Evolutionary conservation across 306 rosid species (phyloP).

Genomic region (Fragaria vesca): DNA sequence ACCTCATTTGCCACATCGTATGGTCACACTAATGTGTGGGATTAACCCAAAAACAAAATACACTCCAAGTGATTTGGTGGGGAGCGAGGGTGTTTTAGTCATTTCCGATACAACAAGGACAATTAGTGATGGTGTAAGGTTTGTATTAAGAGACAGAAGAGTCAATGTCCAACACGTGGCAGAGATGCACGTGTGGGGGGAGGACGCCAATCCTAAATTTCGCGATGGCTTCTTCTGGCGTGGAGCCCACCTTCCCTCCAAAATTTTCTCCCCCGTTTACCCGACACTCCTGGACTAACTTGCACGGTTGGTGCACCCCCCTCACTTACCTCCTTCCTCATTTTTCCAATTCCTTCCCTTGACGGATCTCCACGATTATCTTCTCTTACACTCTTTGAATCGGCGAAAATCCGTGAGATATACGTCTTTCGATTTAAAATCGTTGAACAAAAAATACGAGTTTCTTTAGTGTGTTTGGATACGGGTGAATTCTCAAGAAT

Average conservation of each 20-base stretch:
- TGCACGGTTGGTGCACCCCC: constrained; percentile 39
- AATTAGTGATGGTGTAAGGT: neutral
- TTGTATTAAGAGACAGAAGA: neutral
- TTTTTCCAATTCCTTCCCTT: neutral
- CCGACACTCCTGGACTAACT: constrained; percentile 32
- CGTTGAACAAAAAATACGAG: too few relatives aligned
- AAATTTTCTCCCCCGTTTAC: constrained; percentile 26
- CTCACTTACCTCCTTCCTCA: constrained; percentile 1
- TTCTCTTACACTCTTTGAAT: too few relatives aligned
- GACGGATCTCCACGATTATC: too few relatives aligned
- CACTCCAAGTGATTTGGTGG: too few relatives aligned
- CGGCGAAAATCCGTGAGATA: too few relatives aligned
- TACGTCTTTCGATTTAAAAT: too few relatives aligned
- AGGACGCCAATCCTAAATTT: constrained; percentile 2
- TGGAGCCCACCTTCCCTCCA: constrained; percentile 27
- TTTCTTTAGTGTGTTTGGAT: too few relatives aligned
- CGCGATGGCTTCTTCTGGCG: constrained; percentile 19
- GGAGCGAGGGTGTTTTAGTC: constrained; percentile 21
- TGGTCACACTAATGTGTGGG: neutral
- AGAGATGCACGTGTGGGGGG: constrained; percentile 60
- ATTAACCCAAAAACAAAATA: neutral
- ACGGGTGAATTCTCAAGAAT: too few relatives aligned
- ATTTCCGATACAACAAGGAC: neutral
- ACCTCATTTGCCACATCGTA: too few relatives aligned
- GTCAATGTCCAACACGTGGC: constrained; percentile 1